These are phyloP conservation scores for Ophiostoma sp. DNA, from an alignment of 2,329 filamentous ascomycete genomes.

Conservation along the genomic window DNA sequence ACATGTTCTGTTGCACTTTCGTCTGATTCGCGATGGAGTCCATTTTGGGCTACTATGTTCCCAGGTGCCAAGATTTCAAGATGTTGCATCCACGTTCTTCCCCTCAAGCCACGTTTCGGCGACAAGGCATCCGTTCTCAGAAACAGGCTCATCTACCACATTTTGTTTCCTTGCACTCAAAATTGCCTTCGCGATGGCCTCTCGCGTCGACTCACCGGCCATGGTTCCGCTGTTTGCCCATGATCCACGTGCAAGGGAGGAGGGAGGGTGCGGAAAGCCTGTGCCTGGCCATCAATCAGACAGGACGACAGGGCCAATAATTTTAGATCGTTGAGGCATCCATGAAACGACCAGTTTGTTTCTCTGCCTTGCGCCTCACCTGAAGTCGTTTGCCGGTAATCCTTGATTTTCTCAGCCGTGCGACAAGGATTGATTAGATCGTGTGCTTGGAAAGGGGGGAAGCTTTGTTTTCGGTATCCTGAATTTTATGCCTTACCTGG, in stretches of 20 bases:
- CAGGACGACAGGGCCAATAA: not conserved
- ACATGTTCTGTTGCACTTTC: not conserved
- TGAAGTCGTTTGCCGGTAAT: not conserved
- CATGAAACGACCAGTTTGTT: not conserved
- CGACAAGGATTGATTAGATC: not conserved
- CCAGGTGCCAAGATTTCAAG: not conserved
- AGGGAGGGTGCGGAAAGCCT: not conserved
- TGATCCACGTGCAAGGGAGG: not conserved
- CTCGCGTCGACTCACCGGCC: constrained; percentile 1
- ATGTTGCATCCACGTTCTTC: not conserved
- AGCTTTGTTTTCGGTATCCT: not conserved
- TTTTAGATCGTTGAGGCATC: not conserved
- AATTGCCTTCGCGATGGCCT: not conserved
- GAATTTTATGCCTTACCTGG: not conserved
- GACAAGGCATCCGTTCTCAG: not conserved
- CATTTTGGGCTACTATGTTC: not conserved
- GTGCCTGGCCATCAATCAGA: not conserved
- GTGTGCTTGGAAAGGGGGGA: not conserved
- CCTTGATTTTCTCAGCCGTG: not conserved
- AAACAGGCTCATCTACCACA: not conserved
- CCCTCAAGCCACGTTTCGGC: not conserved
- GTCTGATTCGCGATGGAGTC: not conserved
- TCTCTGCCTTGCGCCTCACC: constrained; percentile 12
- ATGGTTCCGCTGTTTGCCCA: not conserved
- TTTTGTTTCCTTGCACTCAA: not conserved